Percentiles rank a stretch among this genome's conserved stretches.
These are phyloP conservation scores for Aspergillus egyptiacus DNA, from an alignment of 495 filamentous ascomycete species.

Conservation along the genomic window DNA sequence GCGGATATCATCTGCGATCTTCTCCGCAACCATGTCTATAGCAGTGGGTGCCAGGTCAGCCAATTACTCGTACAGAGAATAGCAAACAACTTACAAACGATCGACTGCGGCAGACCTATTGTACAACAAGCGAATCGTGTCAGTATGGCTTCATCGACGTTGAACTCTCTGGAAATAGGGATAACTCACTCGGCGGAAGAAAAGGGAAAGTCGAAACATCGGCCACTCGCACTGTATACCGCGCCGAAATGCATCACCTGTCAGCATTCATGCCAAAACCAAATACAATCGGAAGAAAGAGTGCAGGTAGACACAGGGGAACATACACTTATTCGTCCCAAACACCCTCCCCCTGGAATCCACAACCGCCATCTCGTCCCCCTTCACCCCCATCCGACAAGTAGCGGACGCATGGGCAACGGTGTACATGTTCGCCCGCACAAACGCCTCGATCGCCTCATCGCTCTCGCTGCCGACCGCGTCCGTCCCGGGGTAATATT, in stretches of 20 bases:
- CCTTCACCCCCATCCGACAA: constrained; percentile 44
- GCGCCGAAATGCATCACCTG: no score
- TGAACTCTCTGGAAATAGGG: no score
- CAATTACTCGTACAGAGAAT: no score
- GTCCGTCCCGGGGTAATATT: constrained; percentile 38
- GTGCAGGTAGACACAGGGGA: no score
- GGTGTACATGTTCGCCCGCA: constrained; percentile 43
- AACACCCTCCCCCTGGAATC: constrained; percentile 49
- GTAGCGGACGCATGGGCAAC: constrained; percentile 48
- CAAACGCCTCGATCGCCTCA: constrained; percentile 37
- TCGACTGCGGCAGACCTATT: no score
- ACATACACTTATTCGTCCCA: constrained; percentile 21
- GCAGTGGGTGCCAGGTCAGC: constrained; percentile 52
- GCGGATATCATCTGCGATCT: constrained; percentile 6
- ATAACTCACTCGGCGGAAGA: constrained; percentile 48
- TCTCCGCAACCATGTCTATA: constrained; percentile 31
- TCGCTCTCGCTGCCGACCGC: constrained; percentile 27
- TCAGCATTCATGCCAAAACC: no score
- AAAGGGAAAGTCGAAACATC: constrained; percentile 55
- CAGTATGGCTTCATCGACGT: no score
- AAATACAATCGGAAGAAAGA: no score
- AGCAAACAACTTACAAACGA: no score
- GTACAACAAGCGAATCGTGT: no score
- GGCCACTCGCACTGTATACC: constrained; percentile 43
- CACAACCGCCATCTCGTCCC: constrained; percentile 48